These are phyloP conservation scores for Polymyxa betae DNA, from an alignment of 208 protist species.

Conservation along the genomic window DNA sequence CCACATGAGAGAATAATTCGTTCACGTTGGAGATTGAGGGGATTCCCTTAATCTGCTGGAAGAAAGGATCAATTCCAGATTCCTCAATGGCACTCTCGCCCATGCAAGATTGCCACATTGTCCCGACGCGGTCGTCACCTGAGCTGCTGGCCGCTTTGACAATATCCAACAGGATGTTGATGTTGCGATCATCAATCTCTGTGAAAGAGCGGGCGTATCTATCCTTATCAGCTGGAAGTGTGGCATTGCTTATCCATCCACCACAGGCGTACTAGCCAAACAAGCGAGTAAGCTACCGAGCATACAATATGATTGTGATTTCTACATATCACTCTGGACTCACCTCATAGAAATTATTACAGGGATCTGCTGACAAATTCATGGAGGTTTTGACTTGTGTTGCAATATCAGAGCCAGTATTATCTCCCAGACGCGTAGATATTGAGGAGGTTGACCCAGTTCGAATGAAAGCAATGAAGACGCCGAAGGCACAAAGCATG, in stretches of 20 bases:
- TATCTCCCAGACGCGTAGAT: not conserved
- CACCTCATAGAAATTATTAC: constrained; percentile 43
- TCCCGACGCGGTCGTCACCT: not conserved
- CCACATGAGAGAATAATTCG: not conserved
- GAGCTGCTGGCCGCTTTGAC: not conserved
- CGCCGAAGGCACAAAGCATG: not conserved
- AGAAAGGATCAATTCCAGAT: not conserved
- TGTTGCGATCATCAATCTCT: not conserved
- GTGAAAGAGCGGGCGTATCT: not conserved
- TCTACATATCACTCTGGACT: not conserved
- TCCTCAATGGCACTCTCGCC: constrained; percentile 1
- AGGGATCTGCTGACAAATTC: constrained; percentile 40
- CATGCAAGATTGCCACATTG: constrained; percentile 33
- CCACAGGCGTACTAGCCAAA: constrained; percentile 37
- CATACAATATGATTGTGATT: no score
- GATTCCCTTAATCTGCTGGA: not conserved
- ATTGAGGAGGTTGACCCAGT: not conserved
- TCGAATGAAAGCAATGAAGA: not conserved
- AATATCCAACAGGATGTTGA: not conserved
- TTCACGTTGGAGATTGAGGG: not conserved
- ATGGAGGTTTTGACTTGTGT: not conserved
- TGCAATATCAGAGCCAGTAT: not conserved
- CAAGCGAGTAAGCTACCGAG: not conserved
- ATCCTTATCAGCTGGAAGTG: constrained; percentile 23
- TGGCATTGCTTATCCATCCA: constrained; percentile 9